These are phyloP conservation scores for Gracilaria gracilis DNA, from an alignment of 23 red algal species.

Conservation along the genomic window DNA sequence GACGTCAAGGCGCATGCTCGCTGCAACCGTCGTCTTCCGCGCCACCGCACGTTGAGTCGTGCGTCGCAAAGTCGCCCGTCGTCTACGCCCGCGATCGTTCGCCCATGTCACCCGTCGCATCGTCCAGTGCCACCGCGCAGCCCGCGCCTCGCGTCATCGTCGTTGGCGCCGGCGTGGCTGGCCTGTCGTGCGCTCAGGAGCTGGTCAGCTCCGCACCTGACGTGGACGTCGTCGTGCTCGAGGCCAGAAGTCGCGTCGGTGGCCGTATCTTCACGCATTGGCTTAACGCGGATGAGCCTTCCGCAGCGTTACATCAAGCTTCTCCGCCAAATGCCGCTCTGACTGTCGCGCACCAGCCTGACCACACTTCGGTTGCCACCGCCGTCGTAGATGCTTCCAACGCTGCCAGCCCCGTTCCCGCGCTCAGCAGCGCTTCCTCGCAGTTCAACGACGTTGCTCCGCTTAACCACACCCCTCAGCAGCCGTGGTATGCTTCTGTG, in stretches of 20 bases:
- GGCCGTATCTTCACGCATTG: slow-evolving; percentile 81
- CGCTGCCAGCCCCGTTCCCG: neutral
- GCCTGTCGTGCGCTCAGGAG: slow-evolving; percentile 78
- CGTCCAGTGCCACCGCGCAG: neutral
- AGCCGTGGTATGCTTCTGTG: neutral
- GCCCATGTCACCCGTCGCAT: slow-evolving; percentile 20
- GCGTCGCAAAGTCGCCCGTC: too few relatives aligned
- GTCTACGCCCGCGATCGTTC: neutral
- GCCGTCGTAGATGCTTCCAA: neutral
- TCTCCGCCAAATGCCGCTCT: neutral
- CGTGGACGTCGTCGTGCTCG: slow-evolving; percentile 74
- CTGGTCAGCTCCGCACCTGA: slow-evolving; percentile 23
- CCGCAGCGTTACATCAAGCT: neutral
- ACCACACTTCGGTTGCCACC: neutral
- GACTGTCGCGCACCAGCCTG: neutral
- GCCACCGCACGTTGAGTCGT: too few relatives aligned
- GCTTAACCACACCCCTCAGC: neutral
- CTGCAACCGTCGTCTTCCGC: neutral
- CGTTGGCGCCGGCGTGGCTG: slow-evolving; percentile 90
- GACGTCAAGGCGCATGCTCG: neutral
- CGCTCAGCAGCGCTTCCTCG: neutral
- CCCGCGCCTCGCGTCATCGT: slow-evolving; percentile 69
- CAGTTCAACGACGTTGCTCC: slow-evolving; percentile 4
- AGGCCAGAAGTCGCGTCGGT: slow-evolving; percentile 88
- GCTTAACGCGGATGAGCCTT: neutral